Evolutionary conservation across 2,329 filamentous ascomycete genomes (phyloP).

Genomic region (Penicillium aurantiogriseum): DNA sequence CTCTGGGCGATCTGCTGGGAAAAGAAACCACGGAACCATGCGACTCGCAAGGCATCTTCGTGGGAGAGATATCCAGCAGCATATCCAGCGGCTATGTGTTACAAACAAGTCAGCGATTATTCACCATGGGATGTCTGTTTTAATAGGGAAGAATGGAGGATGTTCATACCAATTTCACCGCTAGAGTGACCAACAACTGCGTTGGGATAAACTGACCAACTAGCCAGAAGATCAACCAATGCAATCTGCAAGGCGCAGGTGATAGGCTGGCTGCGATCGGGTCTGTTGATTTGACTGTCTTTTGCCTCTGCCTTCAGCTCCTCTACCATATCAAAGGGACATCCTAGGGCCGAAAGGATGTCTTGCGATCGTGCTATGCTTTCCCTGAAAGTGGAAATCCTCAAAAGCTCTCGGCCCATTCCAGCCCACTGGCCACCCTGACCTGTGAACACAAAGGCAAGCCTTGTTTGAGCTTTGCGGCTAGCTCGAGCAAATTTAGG

Average conservation of each 20-base stretch:
- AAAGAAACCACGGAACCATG: conserved; percentile 26
- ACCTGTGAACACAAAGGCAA: conserved; percentile 42
- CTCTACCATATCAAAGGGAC: conserved; percentile 27
- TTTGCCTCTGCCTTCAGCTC: conserved; percentile 20
- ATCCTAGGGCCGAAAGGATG: conserved; percentile 15
- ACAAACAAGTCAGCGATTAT: neutral
- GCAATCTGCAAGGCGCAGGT: conserved; percentile 28
- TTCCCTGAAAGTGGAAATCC: conserved; percentile 13
- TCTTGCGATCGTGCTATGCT: conserved; percentile 11
- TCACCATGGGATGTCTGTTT: neutral
- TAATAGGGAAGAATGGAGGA: neutral
- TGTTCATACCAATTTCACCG: conserved; percentile 29
- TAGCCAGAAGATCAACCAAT: conserved; percentile 24
- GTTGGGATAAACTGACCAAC: conserved; percentile 20
- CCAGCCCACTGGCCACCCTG: conserved; percentile 46
- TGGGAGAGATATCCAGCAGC: conserved; percentile 22
- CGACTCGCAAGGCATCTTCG: conserved; percentile 22
- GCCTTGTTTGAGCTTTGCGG: conserved; percentile 13
- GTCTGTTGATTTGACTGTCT: conserved; percentile 19
- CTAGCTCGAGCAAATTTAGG: conserved; percentile 15
- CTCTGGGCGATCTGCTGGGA: conserved; percentile 12
- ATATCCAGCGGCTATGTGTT: conserved; percentile 27
- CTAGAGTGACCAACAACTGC: conserved; percentile 32
- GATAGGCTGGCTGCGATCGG: conserved; percentile 27
- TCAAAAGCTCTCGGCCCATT: conserved; percentile 43